phyloP scores from a whole-genome alignment of 192 early-diverging fungal genomes.

The Podila epigama region DNA sequence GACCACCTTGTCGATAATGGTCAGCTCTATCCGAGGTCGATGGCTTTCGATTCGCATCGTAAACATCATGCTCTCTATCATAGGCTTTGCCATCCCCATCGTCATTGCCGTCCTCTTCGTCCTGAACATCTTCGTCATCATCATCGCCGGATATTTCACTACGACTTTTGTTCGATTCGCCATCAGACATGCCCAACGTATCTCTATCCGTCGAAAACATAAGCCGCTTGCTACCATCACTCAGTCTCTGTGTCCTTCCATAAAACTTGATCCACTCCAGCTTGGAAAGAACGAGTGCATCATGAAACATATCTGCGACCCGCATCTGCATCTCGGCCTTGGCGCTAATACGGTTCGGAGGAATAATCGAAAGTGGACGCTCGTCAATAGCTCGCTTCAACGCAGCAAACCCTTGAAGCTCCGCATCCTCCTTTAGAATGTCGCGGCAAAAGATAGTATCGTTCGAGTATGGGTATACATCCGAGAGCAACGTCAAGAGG shows the following conservation, averaged over 20 bases:
- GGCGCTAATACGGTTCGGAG: slow-evolving; percentile 40
- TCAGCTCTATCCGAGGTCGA: no score
- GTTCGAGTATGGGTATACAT: slow-evolving; percentile 22
- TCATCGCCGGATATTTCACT: background rate
- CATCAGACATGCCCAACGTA: background rate
- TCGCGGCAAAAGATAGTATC: slow-evolving; percentile 44
- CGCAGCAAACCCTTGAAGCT: slow-evolving; percentile 51
- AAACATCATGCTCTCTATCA: no score
- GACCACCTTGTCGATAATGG: no score
- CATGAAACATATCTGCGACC: slow-evolving; percentile 43
- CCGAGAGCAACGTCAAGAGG: slow-evolving; percentile 21
- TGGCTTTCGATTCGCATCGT: no score
- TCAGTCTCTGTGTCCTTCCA: slow-evolving; percentile 2
- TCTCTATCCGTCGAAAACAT: slow-evolving; percentile 25
- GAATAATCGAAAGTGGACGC: slow-evolving; percentile 43
- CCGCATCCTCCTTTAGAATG: slow-evolving; percentile 52
- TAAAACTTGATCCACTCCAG: slow-evolving; percentile 34
- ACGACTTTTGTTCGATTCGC: slow-evolving; percentile 6
- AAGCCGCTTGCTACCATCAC: slow-evolving; percentile 15
- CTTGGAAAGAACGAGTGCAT: slow-evolving; percentile 25
- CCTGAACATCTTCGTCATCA: slow-evolving; percentile 5
- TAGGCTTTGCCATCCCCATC: background rate
- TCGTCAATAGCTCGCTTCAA: slow-evolving; percentile 45
- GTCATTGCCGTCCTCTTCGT: background rate
- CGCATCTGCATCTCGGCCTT: slow-evolving; percentile 50